These are phyloP conservation scores for Fusarium sp. DNA, from an alignment of 2,329 filamentous ascomycete species.

Conservation along the genomic window DNA sequence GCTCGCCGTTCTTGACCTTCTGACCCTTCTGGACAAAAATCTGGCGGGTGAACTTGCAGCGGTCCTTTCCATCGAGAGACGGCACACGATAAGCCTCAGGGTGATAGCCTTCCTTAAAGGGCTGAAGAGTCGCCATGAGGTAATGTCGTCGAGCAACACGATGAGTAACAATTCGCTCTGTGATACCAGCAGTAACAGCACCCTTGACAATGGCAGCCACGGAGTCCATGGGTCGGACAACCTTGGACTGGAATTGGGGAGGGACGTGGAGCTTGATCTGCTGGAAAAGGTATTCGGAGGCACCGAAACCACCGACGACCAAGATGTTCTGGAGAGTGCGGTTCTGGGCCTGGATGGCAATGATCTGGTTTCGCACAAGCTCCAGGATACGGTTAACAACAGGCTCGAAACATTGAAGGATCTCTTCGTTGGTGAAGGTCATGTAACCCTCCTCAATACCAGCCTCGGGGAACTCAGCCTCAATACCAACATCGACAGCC, in stretches of 20 bases:
- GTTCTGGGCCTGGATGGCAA: conserved; percentile 98
- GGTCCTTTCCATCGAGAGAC: conserved; percentile 94
- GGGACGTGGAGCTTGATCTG: conserved; percentile 99
- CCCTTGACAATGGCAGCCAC: conserved; percentile 99
- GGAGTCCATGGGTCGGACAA: conserved; percentile 98
- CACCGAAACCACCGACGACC: conserved; percentile 97
- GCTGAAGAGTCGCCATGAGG: conserved; percentile 98
- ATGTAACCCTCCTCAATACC: conserved; percentile 99
- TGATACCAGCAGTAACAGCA: conserved; percentile 97
- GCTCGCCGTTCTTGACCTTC: conserved; percentile 98
- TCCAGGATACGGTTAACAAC: conserved; percentile 98
- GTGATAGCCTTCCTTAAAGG: conserved; percentile 98
- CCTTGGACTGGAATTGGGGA: conserved; percentile 98
- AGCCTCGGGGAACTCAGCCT: conserved; percentile 96
- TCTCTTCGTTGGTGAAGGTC: conserved; percentile 99
- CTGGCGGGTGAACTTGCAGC: conserved; percentile 98
- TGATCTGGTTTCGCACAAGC: conserved; percentile 97
- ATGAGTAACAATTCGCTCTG: conserved; percentile 94
- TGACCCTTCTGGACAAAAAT: conserved; percentile 99
- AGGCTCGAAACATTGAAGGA: conserved; percentile 98
- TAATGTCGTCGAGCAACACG: conserved; percentile 98
- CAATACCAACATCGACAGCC: conserved; percentile 98
- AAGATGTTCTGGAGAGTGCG: conserved; percentile 93
- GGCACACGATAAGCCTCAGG: conserved; percentile 98
- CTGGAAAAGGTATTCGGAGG: conserved; percentile 98